Conservation (phyloP, 352 stramenopile genomes). For the Pythium sp. region DNA sequence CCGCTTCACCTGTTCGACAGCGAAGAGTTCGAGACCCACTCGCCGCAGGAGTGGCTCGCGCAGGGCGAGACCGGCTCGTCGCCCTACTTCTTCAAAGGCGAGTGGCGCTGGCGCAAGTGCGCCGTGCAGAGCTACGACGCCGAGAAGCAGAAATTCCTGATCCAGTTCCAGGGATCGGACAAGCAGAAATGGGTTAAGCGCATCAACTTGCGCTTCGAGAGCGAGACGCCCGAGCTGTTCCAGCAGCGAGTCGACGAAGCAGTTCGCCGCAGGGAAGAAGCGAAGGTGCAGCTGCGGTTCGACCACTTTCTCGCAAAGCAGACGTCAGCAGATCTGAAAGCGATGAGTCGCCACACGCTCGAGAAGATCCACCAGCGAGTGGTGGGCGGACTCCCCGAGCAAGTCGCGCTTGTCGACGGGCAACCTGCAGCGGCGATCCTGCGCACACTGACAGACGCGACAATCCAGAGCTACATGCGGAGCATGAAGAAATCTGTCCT, state of each 20-base stretch:
- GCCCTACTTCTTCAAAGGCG: slow-evolving; percentile 81
- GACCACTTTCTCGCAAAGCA: slow-evolving; percentile 89
- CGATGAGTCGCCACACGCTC: slow-evolving; percentile 78
- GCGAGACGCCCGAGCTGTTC: slow-evolving; percentile 67
- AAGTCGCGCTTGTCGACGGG: slow-evolving; percentile 56
- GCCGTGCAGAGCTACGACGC: slow-evolving; percentile 63
- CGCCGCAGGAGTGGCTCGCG: slow-evolving; percentile 75
- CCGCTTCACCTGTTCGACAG: slow-evolving; percentile 90
- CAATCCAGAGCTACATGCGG: slow-evolving; percentile 88
- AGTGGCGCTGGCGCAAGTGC: slow-evolving; percentile 84
- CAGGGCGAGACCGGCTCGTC: slow-evolving; percentile 45
- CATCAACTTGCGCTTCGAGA: slow-evolving; percentile 92
- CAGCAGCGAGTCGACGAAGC: slow-evolving; percentile 74
- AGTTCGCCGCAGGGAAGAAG: slow-evolving; percentile 50
- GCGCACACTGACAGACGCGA: slow-evolving; percentile 82
- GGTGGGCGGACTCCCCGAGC: slow-evolving; percentile 68
- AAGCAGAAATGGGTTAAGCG: slow-evolving; percentile 83
- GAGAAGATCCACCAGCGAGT: slow-evolving; percentile 85
- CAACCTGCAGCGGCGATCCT: slow-evolving; percentile 62
- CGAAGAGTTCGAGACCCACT: slow-evolving; percentile 76
- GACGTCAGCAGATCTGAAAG: slow-evolving; percentile 56
- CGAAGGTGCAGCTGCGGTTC: slow-evolving; percentile 88
- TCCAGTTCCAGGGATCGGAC: slow-evolving; percentile 86
- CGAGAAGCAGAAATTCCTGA: slow-evolving; percentile 62
- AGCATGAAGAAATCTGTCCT: slow-evolving; percentile 93